phyloP scores from a whole-genome alignment of 176 grass and related monocot species.

The Triticum timopheevii region DNA sequence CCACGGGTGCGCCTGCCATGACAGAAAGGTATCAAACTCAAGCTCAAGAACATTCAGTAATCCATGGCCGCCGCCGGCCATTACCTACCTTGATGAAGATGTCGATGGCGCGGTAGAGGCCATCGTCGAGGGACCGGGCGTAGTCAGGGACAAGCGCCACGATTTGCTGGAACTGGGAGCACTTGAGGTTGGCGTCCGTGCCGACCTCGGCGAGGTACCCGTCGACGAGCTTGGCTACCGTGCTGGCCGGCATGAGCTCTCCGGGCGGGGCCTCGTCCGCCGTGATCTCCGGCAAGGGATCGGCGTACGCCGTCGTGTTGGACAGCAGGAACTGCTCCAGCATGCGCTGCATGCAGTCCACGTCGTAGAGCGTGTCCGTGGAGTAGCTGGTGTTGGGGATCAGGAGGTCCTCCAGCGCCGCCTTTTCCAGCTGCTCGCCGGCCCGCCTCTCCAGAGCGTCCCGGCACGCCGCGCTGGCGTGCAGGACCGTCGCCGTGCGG shows the following conservation, averaged over 20 bases:
- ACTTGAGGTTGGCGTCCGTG: conserved; percentile 64
- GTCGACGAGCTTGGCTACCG: conserved; percentile 70
- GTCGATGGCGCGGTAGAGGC: conserved; percentile 86
- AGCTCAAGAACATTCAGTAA: background rate
- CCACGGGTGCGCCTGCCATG: conserved; percentile 71
- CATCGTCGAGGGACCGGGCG: conserved; percentile 60
- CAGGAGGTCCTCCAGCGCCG: conserved; percentile 63
- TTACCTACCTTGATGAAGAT: conserved; percentile 77
- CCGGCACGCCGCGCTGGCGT: conserved; percentile 56
- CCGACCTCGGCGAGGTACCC: conserved; percentile 83
- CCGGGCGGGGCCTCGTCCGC: conserved; percentile 46
- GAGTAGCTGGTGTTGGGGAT: conserved; percentile 63
- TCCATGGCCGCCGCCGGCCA: background rate
- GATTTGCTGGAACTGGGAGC: conserved; percentile 68
- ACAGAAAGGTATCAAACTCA: background rate
- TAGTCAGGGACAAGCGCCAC: conserved; percentile 67
- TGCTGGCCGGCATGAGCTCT: conserved; percentile 55
- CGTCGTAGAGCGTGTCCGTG: conserved; percentile 69
- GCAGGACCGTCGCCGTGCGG: conserved; percentile 58
- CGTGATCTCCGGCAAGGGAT: conserved; percentile 45
- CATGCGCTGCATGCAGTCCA: conserved; percentile 80
- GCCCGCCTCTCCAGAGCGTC: conserved; percentile 62
- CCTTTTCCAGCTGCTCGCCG: conserved; percentile 66
- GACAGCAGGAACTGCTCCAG: conserved; percentile 62
- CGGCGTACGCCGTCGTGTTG: conserved; percentile 36